A percentile compares a stretch with the other conserved stretches of the same genome.
Conservation (phyloP, 148 eudicot species). For the Oxyria digyna region DNA sequence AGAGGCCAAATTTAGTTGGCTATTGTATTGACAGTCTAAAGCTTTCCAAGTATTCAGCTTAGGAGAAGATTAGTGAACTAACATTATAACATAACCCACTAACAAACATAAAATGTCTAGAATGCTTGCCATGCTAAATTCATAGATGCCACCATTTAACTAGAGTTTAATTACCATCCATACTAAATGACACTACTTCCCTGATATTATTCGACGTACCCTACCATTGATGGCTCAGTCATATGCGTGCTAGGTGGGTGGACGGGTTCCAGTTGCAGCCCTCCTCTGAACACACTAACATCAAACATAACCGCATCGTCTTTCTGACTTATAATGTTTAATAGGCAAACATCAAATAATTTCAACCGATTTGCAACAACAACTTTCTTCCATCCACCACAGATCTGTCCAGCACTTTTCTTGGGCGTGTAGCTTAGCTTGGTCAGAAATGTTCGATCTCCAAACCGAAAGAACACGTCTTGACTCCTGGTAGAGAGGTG, state of each 20-base stretch:
- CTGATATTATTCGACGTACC: neutral
- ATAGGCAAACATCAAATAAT: slow-evolving; percentile 23
- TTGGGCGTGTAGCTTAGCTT: neutral
- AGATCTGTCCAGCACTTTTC: slow-evolving; percentile 7
- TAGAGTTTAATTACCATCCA: neutral
- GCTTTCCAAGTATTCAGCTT: neutral
- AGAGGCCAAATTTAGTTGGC: neutral
- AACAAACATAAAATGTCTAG: neutral
- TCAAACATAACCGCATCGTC: slow-evolving; percentile 14
- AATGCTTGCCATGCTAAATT: neutral
- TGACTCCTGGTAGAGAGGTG: slow-evolving; percentile 12
- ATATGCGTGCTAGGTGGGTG: neutral
- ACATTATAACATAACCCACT: neutral
- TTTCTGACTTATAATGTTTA: slow-evolving; percentile 12
- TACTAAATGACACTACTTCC: neutral
- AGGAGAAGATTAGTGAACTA: neutral
- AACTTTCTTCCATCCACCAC: slow-evolving; percentile 24
- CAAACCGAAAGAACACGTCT: slow-evolving; percentile 18
- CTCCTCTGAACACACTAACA: slow-evolving; percentile 23
- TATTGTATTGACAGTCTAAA: neutral
- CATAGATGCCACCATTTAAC: neutral
- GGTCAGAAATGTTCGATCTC: slow-evolving; percentile 19
- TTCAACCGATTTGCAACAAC: slow-evolving; percentile 16
- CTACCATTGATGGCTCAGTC: neutral
- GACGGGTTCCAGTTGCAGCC: slow-evolving; percentile 3